Evolutionary conservation across 2,329 filamentous ascomycete genomes (phyloP), one percentile per base, ranked within the genome.

Genomic region (Xylaria arbuscula): DNA sequence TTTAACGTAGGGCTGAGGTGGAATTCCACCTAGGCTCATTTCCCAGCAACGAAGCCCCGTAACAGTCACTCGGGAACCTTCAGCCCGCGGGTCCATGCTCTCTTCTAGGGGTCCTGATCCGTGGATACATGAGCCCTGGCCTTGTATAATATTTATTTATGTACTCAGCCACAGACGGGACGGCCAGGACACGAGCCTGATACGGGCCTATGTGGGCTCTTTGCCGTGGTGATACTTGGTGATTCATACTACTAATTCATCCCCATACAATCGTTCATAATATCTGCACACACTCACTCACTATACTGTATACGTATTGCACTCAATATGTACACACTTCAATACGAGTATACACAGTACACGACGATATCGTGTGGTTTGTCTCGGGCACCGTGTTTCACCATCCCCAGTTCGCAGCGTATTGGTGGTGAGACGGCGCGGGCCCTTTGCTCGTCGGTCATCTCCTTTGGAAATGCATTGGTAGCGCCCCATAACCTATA

Each of bases 371-470:
- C n/a, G n/a, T n/a, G n/a, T n/a, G n/a, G n/a, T n/a, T n/a, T n/a
- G n/a, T n/a, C n/a, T n/a, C n/a, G n/a, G n/a, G n/a, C n/a, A n/a
- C n/a, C n/a, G n/a, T n/a, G n/a, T n/a, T 45, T 9, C 38, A 7
- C 38, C 38, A 40, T 50, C 62, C 42, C 51, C 36, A 24, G 53
- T 22, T 58, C 48, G 48, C 13, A 15, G 40, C 40, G 48, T 15
- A 36, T 48, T 45, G 61, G 32, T n/a, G n/a, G 38, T 57, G 55
- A 45, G 53, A 62, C 51, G 42, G 47, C 36, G 57, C 5, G 67
- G 54, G 50, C 47, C 67, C 67, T 70, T 70, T 58, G 55, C 42
- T n/a, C 64, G 24, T 71, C 69, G 69, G 69, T 71, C 69, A 71
- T 71, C 67, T 71, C 69, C 69, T 69, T 68, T 24, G 45, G 51